Base-by-base conservation (phyloP, 139 green algal species). In the Gonium pectorale region DNA sequence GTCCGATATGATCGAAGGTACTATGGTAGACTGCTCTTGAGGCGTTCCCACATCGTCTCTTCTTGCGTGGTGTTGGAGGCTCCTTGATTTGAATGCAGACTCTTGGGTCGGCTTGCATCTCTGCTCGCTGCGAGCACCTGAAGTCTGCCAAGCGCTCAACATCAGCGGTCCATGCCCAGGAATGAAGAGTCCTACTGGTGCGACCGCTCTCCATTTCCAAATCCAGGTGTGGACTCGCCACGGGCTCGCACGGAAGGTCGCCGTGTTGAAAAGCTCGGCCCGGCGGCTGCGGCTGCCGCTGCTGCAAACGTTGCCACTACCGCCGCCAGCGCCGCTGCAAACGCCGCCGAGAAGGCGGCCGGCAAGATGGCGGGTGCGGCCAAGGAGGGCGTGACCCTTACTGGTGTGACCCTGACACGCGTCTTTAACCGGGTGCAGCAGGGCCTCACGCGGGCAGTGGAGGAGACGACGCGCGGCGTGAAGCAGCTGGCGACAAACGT, bases 391-490 rank as follows among this genome's bases (percentile, higher is more conserved):
- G 62, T 31, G 31, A 68, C 38, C 31, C 26, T 35, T 17, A n/a
- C 60, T n/a, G 68, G 69, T 35, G 62, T 74, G 19, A 24, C 41
- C 1, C 63, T 84, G 44, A 44, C 52, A 7, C 37, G 46, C 21
- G 78, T 84, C 15, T 69, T 84, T 21, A 71, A 37, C 63, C 35
- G 37, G 26, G 78, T 84, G 46, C 77, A 83, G 41, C 41, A 71
- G 78, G 78, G 78, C n/a, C 62, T 84, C 2, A 75, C 3, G 5
- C 46, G 11, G 31, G 75, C 60, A 21, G 75, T 83, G 59, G 75
- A 73, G 44, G 75, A 83, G 75, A 73, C 75, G 4, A 83, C 78
- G 5, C 24, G 27, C 5, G 78, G 78, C 37, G 78, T 84, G 21
- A 54, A 56, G 78, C 38, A 46, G 44, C 44, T 84, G 33, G 78